Conservation (phyloP, 345 rosid species). For the Eutrema yunnanense region DNA sequence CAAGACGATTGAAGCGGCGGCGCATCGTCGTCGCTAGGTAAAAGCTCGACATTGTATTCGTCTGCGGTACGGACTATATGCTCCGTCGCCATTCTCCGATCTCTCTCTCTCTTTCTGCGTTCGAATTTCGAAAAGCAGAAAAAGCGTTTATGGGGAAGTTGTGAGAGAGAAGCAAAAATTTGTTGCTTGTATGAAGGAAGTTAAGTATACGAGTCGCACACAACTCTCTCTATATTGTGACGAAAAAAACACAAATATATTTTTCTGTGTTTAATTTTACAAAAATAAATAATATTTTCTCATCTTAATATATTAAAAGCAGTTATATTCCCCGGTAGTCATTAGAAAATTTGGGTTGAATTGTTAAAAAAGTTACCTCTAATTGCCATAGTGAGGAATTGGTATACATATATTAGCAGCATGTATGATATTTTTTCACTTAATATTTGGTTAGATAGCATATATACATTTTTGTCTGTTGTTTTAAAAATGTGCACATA, state of each 20-base stretch:
- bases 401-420: not conserved
- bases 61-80: not conserved
- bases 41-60: conserved; percentile 30
- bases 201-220: conserved; percentile 8
- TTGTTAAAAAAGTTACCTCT: not conserved
- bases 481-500: not conserved
- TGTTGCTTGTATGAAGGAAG: not conserved
- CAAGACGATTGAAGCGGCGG: conserved; percentile 32
- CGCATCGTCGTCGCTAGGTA: conserved; percentile 13
- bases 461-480: not conserved
- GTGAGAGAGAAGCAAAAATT: not conserved
- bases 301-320: not conserved
- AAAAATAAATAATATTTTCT: not conserved
- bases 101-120: not conserved
- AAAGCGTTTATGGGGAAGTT: conserved; percentile 2
- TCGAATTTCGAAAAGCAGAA: not conserved
- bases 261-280: not conserved
- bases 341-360: not conserved
- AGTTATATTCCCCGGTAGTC: not conserved
- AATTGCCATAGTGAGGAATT: not conserved
- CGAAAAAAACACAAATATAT: not conserved
- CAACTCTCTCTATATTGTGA: not conserved
- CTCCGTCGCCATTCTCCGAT: conserved; percentile 21
- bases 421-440: not conserved
- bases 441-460: not conserved